Base-by-base conservation (phyloP, 768 basidiomycete genomes). In the Paxillus ammoniavirescens region DNA sequence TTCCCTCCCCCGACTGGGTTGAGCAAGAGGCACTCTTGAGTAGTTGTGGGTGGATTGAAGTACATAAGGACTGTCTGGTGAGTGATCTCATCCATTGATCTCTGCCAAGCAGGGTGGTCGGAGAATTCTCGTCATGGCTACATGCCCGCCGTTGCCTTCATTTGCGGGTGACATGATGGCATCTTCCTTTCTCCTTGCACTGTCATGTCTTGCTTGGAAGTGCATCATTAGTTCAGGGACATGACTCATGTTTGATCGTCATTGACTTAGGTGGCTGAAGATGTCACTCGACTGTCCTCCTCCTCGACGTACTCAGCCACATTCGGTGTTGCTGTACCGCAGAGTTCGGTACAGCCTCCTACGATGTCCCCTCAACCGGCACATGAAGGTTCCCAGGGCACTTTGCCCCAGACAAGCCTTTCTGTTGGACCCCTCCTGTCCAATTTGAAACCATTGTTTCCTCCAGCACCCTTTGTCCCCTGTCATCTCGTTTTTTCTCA, bases 1-100 rank as follows among this genome's bases (percentile, higher is more conserved):
- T 89, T 46, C 87, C 89, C 14, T 82, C 82, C 1, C 82, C 86
- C 49, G 87, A 89, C 42, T 91, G 87, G 86, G 83, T 82, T 6
- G 89, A 91, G 71, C 78, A 81, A 47, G 87, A 89, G 63, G 72
- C 82, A 47, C 74, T 91, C 69, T 82, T 82, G 69, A 86, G 84
- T 59, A 69, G 75, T 33, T 81, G 65, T 49, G 90, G 89, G 10
- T 90, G 87, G 87, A 78, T 92, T 55, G 84, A 91, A 61, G 79
- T 91, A 17, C 76, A 84, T 62, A 77, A 76, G 49, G 74, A 76
- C 48, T 86, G 83, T 62, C 64, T 89, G 70, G 89, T 91, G 71
- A 78, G 89, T 81, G 31, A 30, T 36, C 47, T 30, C 8, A 35
- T 44, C 47, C 6, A 18, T 43, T 53, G 38, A n/a, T 17, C 41